Conservation (phyloP, 2,329 filamentous ascomycete genomes). For the Massarina eburnea region DNA sequence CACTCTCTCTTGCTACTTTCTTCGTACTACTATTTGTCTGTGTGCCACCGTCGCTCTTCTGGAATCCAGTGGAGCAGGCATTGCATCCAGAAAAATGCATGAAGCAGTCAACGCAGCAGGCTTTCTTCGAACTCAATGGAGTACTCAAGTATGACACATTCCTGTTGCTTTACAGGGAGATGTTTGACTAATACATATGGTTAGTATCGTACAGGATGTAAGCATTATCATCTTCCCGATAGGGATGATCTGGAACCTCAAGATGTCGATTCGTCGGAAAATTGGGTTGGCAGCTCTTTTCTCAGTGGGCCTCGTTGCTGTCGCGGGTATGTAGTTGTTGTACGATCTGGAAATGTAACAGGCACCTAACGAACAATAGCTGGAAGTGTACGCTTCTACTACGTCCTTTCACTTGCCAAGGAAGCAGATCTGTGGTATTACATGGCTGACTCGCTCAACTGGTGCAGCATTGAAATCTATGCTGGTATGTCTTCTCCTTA, state of each 20-base stretch:
- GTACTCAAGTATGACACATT: slow-evolving; percentile 7
- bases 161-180: neutral
- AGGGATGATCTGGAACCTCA: slow-evolving; percentile 4
- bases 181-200: neutral
- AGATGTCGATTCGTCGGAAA: slow-evolving; percentile 8
- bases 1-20: slow-evolving; percentile 5
- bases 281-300: slow-evolving; percentile 3
- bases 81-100: slow-evolving; percentile 6
- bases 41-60: slow-evolving; percentile 8
- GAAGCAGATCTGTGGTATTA: slow-evolving; percentile 9
- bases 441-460: slow-evolving; percentile 10
- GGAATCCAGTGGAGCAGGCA: slow-evolving; percentile 1
- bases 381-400: slow-evolving; percentile 9
- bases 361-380: neutral
- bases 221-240: slow-evolving; percentile 4
- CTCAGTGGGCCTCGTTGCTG: slow-evolving; percentile 7
- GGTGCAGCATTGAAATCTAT: slow-evolving; percentile 11
- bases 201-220: slow-evolving; percentile 9
- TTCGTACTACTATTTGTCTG: slow-evolving; percentile 8
- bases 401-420: slow-evolving; percentile 8
- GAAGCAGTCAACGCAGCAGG: slow-evolving; percentile 6
- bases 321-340: slow-evolving; percentile 3
- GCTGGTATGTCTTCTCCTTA: slow-evolving; percentile 7
- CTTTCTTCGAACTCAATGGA: slow-evolving; percentile 8
- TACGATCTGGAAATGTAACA: neutral